Conservation (phyloP, 1,284 basidiomycete genomes). For the Amylostereum areolatum region DNA sequence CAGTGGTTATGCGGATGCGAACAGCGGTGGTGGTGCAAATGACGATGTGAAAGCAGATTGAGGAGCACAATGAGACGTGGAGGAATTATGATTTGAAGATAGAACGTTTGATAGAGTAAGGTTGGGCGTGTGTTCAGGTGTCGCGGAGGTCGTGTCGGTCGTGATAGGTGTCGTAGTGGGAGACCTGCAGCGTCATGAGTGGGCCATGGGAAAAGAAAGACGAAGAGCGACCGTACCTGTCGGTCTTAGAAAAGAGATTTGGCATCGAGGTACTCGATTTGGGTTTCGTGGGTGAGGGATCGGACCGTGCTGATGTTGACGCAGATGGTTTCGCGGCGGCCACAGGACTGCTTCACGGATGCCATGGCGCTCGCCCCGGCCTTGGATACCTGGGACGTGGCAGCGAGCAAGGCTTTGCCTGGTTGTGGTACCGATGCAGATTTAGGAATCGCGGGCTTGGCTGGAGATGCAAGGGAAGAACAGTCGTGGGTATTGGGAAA, state of each 20-base stretch:
- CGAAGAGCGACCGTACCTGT: slow-evolving; percentile 51
- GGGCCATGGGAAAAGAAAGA: slow-evolving; percentile 38
- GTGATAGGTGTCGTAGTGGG: slow-evolving; percentile 19
- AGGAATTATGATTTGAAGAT: slow-evolving; percentile 13
- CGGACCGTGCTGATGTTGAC: slow-evolving; percentile 11
- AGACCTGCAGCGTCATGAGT: slow-evolving; percentile 60
- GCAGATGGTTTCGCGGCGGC: slow-evolving; percentile 14
- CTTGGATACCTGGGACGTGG: not conserved
- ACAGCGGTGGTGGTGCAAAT: slow-evolving; percentile 59
- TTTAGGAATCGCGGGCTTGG: slow-evolving; percentile 10
- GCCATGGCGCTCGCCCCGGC: not conserved
- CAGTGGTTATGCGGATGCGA: slow-evolving; percentile 48
- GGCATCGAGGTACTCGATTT: slow-evolving; percentile 14
- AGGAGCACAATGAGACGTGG: slow-evolving; percentile 19
- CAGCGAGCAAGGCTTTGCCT: not conserved
- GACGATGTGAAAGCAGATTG: slow-evolving; percentile 25
- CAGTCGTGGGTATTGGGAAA: slow-evolving; percentile 67
- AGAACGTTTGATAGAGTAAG: slow-evolving; percentile 11
- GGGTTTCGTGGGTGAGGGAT: not conserved
- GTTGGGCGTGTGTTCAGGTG: slow-evolving; percentile 8
- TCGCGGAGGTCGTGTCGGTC: slow-evolving; percentile 12
- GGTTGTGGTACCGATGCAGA: slow-evolving; percentile 3
- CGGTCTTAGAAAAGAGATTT: slow-evolving; percentile 59
- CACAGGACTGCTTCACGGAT: slow-evolving; percentile 25
- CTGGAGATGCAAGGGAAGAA: slow-evolving; percentile 18